Conservation (phyloP, 768 basidiomycete genomes). For the Kondoa malvinella region DNA sequence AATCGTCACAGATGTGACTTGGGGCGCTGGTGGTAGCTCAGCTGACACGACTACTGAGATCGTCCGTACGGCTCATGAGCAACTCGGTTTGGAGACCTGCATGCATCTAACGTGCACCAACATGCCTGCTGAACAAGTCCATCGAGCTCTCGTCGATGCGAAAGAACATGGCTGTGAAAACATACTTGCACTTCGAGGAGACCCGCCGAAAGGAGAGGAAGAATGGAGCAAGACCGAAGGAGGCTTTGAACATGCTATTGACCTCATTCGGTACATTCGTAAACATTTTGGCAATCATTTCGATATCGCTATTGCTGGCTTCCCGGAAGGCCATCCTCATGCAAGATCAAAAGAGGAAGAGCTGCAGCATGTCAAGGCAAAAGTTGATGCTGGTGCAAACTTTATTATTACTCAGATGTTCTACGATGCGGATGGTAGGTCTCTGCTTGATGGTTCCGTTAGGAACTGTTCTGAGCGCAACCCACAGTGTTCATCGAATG, state of each 20-base stretch:
- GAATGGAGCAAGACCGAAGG: conserved; percentile 76
- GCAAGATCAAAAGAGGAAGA: conserved; percentile 40
- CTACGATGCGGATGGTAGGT: conserved; percentile 59
- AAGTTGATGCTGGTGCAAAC: conserved; percentile 87
- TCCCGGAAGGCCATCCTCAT: conserved; percentile 61
- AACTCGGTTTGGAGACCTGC: conserved; percentile 86
- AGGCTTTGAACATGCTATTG: conserved; percentile 63
- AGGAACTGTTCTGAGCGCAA: background rate
- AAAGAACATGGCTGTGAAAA: conserved; percentile 70
- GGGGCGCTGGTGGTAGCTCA: conserved; percentile 93
- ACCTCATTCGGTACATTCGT: conserved; percentile 79
- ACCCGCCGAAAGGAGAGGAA: conserved; percentile 82
- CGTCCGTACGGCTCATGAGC: conserved; percentile 51
- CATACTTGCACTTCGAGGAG: conserved; percentile 82
- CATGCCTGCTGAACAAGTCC: conserved; percentile 90
- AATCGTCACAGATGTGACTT: conserved; percentile 44
- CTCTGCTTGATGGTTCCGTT: background rate
- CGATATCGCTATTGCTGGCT: conserved; percentile 61
- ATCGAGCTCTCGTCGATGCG: conserved; percentile 65
- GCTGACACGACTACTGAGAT: conserved; percentile 75
- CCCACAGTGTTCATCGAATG: conserved; percentile 72
- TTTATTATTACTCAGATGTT: conserved; percentile 94
- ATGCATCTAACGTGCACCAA: conserved; percentile 99
- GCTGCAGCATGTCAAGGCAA: conserved; percentile 52
- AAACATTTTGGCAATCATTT: conserved; percentile 69